Base-by-base conservation (phyloP, 192 early-diverging fungal genomes). In the Chytriomyces confervae region DNA sequence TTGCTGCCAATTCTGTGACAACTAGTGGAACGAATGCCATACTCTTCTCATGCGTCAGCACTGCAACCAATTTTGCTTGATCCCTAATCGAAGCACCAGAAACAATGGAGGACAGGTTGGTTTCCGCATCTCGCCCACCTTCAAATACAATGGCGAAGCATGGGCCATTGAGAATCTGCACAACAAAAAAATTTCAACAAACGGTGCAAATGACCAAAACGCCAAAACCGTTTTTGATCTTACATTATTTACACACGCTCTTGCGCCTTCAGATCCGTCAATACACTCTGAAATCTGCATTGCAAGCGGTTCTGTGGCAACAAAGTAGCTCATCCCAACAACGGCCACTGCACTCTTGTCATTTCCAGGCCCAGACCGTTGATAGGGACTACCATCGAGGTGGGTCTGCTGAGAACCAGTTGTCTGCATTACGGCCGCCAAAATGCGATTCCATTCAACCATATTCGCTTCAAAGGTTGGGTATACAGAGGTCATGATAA, bases 251-350 rank as follows among this genome's bases (percentile, higher is more conserved):
- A 68, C 47, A 10, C 50, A 68, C 43, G 44, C 45, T 0, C 5
- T 36, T 29, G 18, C 11, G 53, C 20, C 20, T 13, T 57, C 20
- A 57, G 16, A 13, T n/a, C 53, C 53, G 53, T 20, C 53, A 57
- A 57, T 5, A 20, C 13, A 13, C 53, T 57, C 53, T n/a, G 53
- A 57, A 57, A 71, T 71, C 43, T 45, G 50, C 50, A 20, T 24
- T 45, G 69, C 69, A 23, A 71, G 57, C 48, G 10, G n/a, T 27
- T 71, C 69, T 44, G 16, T 36, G 3, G 69, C 50, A 9, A 71
- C 69, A 53, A 71, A 71, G 57, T 71, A 53, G 24, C 29, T 71
- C 51, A n/a, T 8, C 7, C 53, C 69, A 9, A 71, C 69, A 71
- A 71, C 53, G 20, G 13, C 20, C 53, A 57, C 20, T n/a, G 53